Evolutionary conservation across 805 yeast genomes (phyloP).

Genomic region (Lachancea lanzarotensis): DNA sequence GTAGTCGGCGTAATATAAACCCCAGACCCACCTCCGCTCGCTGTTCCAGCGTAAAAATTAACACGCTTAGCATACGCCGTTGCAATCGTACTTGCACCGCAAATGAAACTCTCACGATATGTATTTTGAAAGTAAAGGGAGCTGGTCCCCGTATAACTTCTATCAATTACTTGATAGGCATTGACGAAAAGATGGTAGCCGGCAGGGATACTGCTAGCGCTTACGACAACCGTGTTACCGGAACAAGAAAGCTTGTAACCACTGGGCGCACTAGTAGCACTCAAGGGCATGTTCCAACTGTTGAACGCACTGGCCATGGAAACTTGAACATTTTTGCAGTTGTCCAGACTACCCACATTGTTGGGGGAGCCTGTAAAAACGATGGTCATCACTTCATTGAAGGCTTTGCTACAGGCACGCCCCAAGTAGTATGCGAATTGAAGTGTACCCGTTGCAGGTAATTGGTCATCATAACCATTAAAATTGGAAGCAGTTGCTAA

Average conservation of each 20-base stretch:
- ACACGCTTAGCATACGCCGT: constrained; percentile 8
- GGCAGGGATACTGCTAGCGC: constrained; percentile 12
- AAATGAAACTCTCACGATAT: not conserved
- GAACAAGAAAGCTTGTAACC: constrained; percentile 8
- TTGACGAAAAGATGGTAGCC: constrained; percentile 11
- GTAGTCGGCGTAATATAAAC: not conserved
- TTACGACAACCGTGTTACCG: constrained; percentile 7
- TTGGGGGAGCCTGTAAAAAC: constrained; percentile 9
- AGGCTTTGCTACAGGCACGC: constrained; percentile 8
- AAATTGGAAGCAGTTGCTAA: constrained; percentile 1
- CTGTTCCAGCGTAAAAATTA: not conserved
- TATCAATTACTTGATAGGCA: constrained; percentile 6
- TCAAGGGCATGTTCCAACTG: constrained; percentile 11
- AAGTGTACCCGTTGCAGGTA: not conserved
- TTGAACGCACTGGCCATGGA: constrained; percentile 13
- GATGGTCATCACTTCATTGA: constrained; percentile 9
- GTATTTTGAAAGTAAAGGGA: not conserved
- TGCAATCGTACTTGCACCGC: constrained; percentile 8
- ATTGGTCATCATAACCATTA: not conserved
- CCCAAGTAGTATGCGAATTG: constrained; percentile 8
- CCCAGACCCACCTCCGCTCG: constrained; percentile 2
- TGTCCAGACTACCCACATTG: constrained; percentile 7
- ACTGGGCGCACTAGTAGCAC: constrained; percentile 10
- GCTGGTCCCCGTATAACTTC: not conserved
- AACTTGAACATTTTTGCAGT: constrained; percentile 8